A percentile compares a stretch with the other conserved stretches of the same genome.
phyloP scores from a whole-genome alignment of 257 asterid genomes.

The Orobanche coerulescens region DNA sequence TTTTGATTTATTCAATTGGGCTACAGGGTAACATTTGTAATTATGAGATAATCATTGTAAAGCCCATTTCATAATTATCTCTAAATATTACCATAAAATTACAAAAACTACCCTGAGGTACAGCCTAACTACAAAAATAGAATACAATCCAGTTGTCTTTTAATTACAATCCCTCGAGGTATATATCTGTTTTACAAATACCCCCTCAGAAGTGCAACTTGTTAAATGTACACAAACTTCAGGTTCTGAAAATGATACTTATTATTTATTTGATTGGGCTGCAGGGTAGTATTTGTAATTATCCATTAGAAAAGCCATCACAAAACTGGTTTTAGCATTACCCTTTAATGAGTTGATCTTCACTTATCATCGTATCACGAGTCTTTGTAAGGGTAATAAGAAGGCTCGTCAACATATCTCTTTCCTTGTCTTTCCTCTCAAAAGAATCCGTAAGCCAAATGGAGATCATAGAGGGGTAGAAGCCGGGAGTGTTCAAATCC shows the following conservation, averaged over 20 bases:
- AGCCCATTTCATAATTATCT: neutral
- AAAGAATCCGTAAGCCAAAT: slow-evolving; percentile 69
- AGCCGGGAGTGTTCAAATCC: slow-evolving; percentile 57
- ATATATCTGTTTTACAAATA: too few relatives aligned
- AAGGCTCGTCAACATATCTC: slow-evolving; percentile 33
- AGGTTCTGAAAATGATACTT: too few relatives aligned
- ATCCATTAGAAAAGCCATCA: too few relatives aligned
- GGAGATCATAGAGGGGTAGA: slow-evolving; percentile 54
- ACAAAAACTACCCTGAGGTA: neutral
- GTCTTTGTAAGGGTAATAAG: neutral
- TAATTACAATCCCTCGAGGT: neutral
- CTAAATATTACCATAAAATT: too few relatives aligned
- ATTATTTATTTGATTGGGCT: neutral
- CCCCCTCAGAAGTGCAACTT: neutral
- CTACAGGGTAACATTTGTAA: neutral
- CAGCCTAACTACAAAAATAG: neutral
- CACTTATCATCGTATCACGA: neutral
- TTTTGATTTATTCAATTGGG: neutral
- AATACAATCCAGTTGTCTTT: neutral
- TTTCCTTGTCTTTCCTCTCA: slow-evolving; percentile 22
- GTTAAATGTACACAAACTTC: too few relatives aligned
- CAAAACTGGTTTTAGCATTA: slow-evolving; percentile 19
- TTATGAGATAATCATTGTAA: neutral
- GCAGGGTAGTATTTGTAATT: neutral
- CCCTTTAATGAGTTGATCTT: slow-evolving; percentile 40